Conservation (phyloP, 495 filamentous ascomycete genomes). For the Astrothelium macrocarpum region DNA sequence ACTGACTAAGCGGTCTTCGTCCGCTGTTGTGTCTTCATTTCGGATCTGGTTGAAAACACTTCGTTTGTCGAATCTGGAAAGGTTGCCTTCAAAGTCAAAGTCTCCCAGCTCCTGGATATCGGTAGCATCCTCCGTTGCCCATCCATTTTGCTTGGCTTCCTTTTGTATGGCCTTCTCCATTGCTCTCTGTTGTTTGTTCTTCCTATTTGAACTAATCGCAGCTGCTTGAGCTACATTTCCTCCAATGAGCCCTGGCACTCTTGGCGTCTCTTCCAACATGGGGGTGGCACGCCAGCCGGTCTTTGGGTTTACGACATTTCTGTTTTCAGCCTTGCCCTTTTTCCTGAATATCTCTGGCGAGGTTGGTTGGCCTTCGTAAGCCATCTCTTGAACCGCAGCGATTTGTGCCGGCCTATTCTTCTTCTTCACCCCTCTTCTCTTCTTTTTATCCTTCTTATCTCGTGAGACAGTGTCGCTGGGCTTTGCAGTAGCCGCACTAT, state of each 20-base stretch:
- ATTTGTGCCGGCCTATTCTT: conserved; percentile 15
- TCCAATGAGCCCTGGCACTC: conserved; percentile 21
- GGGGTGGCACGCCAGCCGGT: conserved; percentile 82
- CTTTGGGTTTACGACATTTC: conserved; percentile 17
- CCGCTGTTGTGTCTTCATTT: conserved; percentile 76
- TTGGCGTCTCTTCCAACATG: conserved; percentile 47
- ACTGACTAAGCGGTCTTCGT: conserved; percentile 77
- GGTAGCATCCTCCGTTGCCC: conserved; percentile 92
- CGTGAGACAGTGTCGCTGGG: conserved; percentile 15
- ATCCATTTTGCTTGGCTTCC: conserved; percentile 64
- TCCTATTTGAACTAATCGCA: conserved; percentile 19
- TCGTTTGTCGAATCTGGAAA: conserved; percentile 90
- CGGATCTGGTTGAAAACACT: conserved; percentile 80
- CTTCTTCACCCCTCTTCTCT: conserved; percentile 14
- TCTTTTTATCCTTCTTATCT: conserved; percentile 14
- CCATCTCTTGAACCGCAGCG: conserved; percentile 12
- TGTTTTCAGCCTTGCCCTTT: conserved; percentile 34
- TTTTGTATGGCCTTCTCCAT: conserved; percentile 49
- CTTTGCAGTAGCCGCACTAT: conserved; percentile 17
- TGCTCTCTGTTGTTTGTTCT: conserved; percentile 37
- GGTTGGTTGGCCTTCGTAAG: conserved; percentile 14
- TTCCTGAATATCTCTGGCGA: conserved; percentile 8
- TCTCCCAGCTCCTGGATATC: conserved; percentile 94
- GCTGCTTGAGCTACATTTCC: conserved; percentile 21
- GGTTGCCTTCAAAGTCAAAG: conserved; percentile 80